These are phyloP conservation scores for Dryas drummondii DNA, from an alignment of 306 rosid species.

Conservation along the genomic window DNA sequence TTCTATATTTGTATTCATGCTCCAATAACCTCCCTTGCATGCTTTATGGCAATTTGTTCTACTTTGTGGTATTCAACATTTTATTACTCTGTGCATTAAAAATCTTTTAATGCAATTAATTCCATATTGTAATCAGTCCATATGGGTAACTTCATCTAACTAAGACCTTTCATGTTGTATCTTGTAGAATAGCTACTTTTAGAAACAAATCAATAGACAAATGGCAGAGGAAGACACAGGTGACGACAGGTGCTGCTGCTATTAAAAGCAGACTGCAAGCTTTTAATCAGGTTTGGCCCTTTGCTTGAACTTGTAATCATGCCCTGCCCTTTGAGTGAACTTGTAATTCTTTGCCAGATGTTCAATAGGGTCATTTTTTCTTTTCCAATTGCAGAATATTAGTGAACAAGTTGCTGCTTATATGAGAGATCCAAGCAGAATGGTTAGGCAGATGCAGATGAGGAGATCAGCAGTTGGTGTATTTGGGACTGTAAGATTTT, in stretches of 20 bases:
- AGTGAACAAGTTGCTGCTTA: constrained; percentile 77
- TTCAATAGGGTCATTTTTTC: constrained; percentile 1
- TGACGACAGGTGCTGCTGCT: constrained; percentile 88
- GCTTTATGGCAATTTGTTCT: background rate
- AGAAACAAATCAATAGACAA: constrained; percentile 79
- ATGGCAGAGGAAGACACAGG: constrained; percentile 92
- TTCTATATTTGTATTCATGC: background rate
- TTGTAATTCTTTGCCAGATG: background rate
- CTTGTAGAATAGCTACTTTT: constrained; percentile 65
- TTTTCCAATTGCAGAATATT: constrained; percentile 52
- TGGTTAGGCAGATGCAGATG: constrained; percentile 80
- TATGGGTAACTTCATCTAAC: background rate
- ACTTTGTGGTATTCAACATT: background rate
- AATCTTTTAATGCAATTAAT: background rate
- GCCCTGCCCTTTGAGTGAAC: constrained; percentile 14
- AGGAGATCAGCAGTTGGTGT: constrained; percentile 52
- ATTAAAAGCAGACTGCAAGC: constrained; percentile 77
- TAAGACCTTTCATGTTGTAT: constrained; percentile 32
- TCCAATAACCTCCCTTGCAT: constrained; percentile 5
- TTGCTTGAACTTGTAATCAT: constrained; percentile 22
- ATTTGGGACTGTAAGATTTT: constrained; percentile 67
- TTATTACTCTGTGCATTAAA: background rate
- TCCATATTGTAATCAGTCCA: background rate
- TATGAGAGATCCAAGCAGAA: constrained; percentile 95
- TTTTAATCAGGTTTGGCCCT: constrained; percentile 74